Conservation (phyloP, 2,329 filamentous ascomycete genomes). For the Emergomyces pasteurianus region DNA sequence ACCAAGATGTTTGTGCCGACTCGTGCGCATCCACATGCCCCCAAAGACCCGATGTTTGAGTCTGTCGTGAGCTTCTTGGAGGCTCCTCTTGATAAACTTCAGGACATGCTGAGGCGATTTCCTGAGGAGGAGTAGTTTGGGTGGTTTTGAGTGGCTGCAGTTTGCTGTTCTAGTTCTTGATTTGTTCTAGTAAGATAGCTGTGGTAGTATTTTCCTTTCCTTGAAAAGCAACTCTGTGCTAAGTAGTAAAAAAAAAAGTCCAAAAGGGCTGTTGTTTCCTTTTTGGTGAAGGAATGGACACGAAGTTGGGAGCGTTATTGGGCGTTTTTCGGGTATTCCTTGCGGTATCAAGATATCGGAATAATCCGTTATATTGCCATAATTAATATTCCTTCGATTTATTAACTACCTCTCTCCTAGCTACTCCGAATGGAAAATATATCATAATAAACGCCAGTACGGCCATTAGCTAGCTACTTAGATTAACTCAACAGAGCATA, state of each 20-base stretch:
- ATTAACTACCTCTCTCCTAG: too few relatives aligned
- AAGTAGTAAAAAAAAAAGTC: not conserved
- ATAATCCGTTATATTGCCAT: too few relatives aligned
- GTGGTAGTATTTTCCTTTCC: not conserved
- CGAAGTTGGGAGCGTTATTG: not conserved
- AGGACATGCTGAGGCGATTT: slow-evolving; percentile 43
- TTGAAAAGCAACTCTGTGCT: not conserved
- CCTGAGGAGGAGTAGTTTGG: slow-evolving; percentile 17
- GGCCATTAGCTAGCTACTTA: too few relatives aligned
- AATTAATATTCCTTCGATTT: too few relatives aligned
- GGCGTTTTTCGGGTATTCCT: not conserved
- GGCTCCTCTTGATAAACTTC: slow-evolving; percentile 44
- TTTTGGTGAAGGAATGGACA: not conserved
- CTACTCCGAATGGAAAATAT: too few relatives aligned
- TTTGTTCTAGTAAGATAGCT: not conserved
- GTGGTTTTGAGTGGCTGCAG: not conserved
- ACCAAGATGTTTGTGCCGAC: slow-evolving; percentile 44
- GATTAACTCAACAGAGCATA: too few relatives aligned
- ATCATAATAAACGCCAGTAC: too few relatives aligned
- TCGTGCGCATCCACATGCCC: slow-evolving; percentile 38
- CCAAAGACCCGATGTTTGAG: slow-evolving; percentile 44
- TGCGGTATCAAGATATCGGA: too few relatives aligned
- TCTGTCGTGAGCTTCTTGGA: slow-evolving; percentile 41
- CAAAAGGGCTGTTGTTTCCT: too few relatives aligned
- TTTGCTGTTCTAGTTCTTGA: not conserved